Evolutionary conservation across 1,139 yeast species (phyloP).

Genomic region (Pneumocystis sp.): DNA sequence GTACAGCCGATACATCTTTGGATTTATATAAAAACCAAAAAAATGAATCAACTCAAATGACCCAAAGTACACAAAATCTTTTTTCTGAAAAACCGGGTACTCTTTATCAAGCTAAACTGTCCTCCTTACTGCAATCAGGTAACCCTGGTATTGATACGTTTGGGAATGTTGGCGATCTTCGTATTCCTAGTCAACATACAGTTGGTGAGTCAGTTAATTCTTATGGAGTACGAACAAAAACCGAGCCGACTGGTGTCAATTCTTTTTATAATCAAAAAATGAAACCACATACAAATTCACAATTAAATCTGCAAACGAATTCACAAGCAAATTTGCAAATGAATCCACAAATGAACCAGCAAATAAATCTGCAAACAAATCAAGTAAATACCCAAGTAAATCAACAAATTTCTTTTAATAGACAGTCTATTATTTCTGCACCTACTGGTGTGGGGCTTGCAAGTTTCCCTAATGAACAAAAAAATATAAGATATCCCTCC

Average conservation of each 20-base stretch:
- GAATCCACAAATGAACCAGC: neutral
- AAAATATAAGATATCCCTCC: neutral
- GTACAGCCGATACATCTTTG: neutral
- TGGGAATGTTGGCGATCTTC: slow-evolving; percentile 80
- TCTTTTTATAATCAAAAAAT: slow-evolving; percentile 1
- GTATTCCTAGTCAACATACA: slow-evolving; percentile 90
- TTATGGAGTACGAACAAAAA: slow-evolving; percentile 33
- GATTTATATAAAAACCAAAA: slow-evolving; percentile 1
- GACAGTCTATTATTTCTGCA: neutral
- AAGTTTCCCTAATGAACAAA: neutral
- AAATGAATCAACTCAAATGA: slow-evolving; percentile 1
- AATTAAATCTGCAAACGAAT: neutral
- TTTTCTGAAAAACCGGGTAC: slow-evolving; percentile 1
- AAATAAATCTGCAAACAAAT: neutral
- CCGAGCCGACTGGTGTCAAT: slow-evolving; percentile 11
- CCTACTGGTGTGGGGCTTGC: neutral
- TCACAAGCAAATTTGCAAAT: neutral
- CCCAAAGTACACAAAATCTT: slow-evolving; percentile 10
- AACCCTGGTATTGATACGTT: slow-evolving; percentile 84
- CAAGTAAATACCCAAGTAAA: neutral
- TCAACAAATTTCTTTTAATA: neutral
- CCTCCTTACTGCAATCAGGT: slow-evolving; percentile 65
- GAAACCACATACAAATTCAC: neutral
- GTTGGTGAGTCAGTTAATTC: slow-evolving; percentile 71
- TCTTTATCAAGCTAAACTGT: slow-evolving; percentile 50